Percentiles rank a stretch among this genome's conserved stretches.
Conservation (phyloP, 2,329 filamentous ascomycete genomes). For the Hypoxylon sp. region DNA sequence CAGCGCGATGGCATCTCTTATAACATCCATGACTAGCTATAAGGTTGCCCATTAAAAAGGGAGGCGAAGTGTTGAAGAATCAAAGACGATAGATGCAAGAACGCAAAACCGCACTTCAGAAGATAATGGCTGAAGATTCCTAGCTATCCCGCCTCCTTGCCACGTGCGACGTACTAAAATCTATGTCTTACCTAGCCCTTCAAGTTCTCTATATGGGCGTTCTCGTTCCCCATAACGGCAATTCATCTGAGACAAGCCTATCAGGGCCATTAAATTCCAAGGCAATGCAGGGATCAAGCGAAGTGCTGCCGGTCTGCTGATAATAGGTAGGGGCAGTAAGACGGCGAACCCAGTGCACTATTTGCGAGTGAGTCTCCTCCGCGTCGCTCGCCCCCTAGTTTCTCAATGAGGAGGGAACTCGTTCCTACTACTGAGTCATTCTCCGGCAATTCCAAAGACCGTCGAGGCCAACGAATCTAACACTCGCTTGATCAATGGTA, state of each 20-base stretch:
- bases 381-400: background rate
- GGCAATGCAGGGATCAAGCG: background rate
- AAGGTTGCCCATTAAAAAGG: constrained; percentile 20
- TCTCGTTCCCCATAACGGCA: constrained; percentile 26
- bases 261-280: constrained; percentile 25
- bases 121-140: constrained; percentile 48
- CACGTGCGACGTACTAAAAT: constrained; percentile 28
- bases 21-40: constrained; percentile 3
- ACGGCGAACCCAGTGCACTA: background rate
- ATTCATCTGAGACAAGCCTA: constrained; percentile 32
- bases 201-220: constrained; percentile 17
- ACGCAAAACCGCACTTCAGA: constrained; percentile 29
- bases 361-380: background rate
- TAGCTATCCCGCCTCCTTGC: constrained; percentile 25
- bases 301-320: background rate
- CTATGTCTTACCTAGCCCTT: constrained; percentile 45
- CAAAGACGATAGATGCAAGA: constrained; percentile 21
- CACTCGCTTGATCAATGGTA: background rate
- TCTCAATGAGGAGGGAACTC: background rate
- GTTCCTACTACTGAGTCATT: background rate
- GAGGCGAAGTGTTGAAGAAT: constrained; percentile 35
- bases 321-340: background rate
- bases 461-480: background rate
- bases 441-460: background rate
- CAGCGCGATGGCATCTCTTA: constrained; percentile 11